These are phyloP conservation scores for Mycena rosella DNA, from an alignment of 768 basidiomycete genomes.

Conservation along the genomic window DNA sequence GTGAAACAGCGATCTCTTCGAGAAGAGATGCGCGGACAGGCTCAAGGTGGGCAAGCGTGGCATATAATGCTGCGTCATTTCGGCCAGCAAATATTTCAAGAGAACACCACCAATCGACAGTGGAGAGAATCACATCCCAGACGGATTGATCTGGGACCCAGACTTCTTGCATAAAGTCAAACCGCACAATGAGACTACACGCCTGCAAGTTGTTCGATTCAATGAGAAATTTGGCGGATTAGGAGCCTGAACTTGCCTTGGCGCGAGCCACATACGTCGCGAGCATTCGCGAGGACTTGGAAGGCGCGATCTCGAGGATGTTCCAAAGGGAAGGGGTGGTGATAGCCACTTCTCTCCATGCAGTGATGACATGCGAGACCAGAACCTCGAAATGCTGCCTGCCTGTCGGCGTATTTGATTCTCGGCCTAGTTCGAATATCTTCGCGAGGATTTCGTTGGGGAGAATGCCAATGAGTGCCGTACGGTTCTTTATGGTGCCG, in stretches of 20 bases:
- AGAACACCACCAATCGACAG: slow-evolving; percentile 27
- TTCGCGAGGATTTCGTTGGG: slow-evolving; percentile 30
- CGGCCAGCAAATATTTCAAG: slow-evolving; percentile 10
- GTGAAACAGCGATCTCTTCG: slow-evolving; percentile 13
- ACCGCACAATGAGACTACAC: slow-evolving; percentile 13
- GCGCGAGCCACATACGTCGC: slow-evolving; percentile 22
- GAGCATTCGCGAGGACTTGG: slow-evolving; percentile 9
- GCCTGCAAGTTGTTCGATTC: background rate
- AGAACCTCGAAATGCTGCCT: slow-evolving; percentile 32
- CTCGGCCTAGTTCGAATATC: slow-evolving; percentile 26
- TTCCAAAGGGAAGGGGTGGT: slow-evolving; percentile 37
- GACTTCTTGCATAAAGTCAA: slow-evolving; percentile 18
- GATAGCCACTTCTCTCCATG: slow-evolving; percentile 37
- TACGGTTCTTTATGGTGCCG: slow-evolving; percentile 13
- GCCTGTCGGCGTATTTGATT: slow-evolving; percentile 16
- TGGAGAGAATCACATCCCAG: slow-evolving; percentile 27
- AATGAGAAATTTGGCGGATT: background rate
- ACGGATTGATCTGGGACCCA: slow-evolving; percentile 29
- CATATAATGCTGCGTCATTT: slow-evolving; percentile 18
- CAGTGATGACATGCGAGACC: slow-evolving; percentile 35
- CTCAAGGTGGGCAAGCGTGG: slow-evolving; percentile 31
- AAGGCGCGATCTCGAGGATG: slow-evolving; percentile 22
- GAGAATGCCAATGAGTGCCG: slow-evolving; percentile 10
- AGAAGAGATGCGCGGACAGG: slow-evolving; percentile 15
- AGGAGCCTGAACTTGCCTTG: slow-evolving; percentile 10